A percentile compares a stretch with the other conserved stretches of the same genome.
These are phyloP conservation scores for Arxiozyma heterogenica DNA, from an alignment of 1,139 yeast genomes.

Conservation along the genomic window DNA sequence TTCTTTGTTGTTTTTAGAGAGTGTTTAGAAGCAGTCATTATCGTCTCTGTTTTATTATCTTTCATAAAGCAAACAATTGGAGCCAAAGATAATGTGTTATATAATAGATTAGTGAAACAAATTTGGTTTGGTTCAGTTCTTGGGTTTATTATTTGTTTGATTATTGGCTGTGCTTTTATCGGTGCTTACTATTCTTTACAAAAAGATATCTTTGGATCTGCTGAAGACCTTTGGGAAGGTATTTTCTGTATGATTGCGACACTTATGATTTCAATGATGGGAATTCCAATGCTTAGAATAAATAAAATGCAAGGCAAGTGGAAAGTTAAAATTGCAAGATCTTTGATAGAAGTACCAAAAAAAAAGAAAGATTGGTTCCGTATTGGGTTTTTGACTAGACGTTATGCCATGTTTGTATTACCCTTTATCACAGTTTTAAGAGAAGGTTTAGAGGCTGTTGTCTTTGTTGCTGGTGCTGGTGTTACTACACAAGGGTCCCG, in stretches of 20 bases:
- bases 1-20: constrained; percentile 84
- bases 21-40: constrained; percentile 78
- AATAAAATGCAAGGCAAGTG: constrained; percentile 84
- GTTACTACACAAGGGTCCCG: constrained; percentile 40
- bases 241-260: constrained; percentile 74
- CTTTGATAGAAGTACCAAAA: constrained; percentile 38
- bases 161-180: constrained; percentile 69
- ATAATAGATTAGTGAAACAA: constrained; percentile 46
- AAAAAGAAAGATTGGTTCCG: constrained; percentile 31
- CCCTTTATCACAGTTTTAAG: constrained; percentile 79
- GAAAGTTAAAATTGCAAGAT: constrained; percentile 58
- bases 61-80: constrained; percentile 57
- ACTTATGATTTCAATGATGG: constrained; percentile 78
- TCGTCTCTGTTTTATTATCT: constrained; percentile 75
- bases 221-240: constrained; percentile 92
- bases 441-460: constrained; percentile 90
- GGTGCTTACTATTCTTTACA: constrained; percentile 69
- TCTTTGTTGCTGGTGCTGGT: constrained; percentile 86
- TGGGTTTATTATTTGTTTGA: constrained; percentile 66
- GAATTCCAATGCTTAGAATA: constrained; percentile 72
- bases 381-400: constrained; percentile 36
- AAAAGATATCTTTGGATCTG: constrained; percentile 68
- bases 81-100: constrained; percentile 25
- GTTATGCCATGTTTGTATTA: constrained; percentile 67
- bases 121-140: constrained; percentile 76